Evolutionary conservation across 805 yeast genomes (phyloP).

Genomic region (Metschnikowia corniflorae): DNA sequence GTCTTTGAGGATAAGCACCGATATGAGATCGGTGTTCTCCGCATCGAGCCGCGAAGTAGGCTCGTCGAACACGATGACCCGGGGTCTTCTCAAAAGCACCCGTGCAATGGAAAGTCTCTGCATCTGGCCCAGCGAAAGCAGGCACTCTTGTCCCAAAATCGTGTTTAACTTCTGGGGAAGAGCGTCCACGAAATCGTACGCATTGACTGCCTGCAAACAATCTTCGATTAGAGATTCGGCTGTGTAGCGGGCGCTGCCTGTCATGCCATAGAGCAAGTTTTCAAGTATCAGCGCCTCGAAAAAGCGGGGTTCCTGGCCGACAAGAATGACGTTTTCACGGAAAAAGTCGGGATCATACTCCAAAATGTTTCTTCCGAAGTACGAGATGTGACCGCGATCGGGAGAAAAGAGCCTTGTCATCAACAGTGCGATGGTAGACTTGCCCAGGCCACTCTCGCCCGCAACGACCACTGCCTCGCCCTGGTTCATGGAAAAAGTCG

Average conservation of each 20-base stretch:
- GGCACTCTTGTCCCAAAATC: slow-evolving; percentile 43
- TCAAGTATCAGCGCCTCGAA: slow-evolving; percentile 72
- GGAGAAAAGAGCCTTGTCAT: slow-evolving; percentile 51
- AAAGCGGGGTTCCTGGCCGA: slow-evolving; percentile 69
- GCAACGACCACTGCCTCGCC: slow-evolving; percentile 62
- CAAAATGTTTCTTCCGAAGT: slow-evolving; percentile 48
- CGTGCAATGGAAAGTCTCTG: slow-evolving; percentile 85
- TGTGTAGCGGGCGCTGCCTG: slow-evolving; percentile 14
- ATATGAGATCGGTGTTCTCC: slow-evolving; percentile 50
- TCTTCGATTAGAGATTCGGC: slow-evolving; percentile 33
- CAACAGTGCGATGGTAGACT: slow-evolving; percentile 67
- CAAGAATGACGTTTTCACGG: slow-evolving; percentile 58
- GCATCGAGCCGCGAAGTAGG: slow-evolving; percentile 86
- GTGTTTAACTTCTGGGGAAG: slow-evolving; percentile 62
- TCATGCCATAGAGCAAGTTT: slow-evolving; percentile 63
- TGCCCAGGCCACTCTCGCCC: slow-evolving; percentile 92
- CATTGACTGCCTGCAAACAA: slow-evolving; percentile 42
- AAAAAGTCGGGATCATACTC: slow-evolving; percentile 45
- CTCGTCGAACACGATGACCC: slow-evolving; percentile 74
- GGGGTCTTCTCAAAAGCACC: slow-evolving; percentile 67
- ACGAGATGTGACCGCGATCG: slow-evolving; percentile 34
- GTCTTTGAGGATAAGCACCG: slow-evolving; percentile 41
- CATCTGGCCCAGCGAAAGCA: slow-evolving; percentile 86
- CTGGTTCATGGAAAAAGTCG: slow-evolving; percentile 40
- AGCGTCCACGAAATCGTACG: slow-evolving; percentile 50